Base-by-base conservation (phyloP, 495 filamentous ascomycete genomes). In the Sordaria brevicollis region DNA sequence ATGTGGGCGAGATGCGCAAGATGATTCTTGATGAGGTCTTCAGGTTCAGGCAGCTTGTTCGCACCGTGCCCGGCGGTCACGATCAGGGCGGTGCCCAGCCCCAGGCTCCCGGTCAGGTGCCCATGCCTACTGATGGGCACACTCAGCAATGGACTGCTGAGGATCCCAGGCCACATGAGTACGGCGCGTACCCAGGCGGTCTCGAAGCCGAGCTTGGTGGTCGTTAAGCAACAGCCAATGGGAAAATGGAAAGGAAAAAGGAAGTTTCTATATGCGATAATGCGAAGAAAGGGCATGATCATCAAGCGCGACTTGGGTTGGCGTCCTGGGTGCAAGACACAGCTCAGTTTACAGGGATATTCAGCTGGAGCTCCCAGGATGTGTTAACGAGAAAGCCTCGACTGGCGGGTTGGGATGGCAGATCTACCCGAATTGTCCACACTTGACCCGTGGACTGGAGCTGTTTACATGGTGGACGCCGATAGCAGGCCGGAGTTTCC, bases 21-120 rank as follows among this genome's bases (percentile, higher is more conserved):
- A 97, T 98, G 95, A 99, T 99, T 74, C 85, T 97, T 71, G 90
- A 93, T 29, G 95, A 99, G 78, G 96, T 98, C 10, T 81, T 88
- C 72, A 84, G 88, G 69, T 99, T 99, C 87, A 86, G 95, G 76
- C 76, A 86, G 69, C 74, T 80, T 29, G 95, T 98, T 37, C 86
- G 95, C 35, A 85, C 86, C 38, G 90, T 87, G 71, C 91, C 84
- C 3, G 83, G 83, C 65, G 77, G 75, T 66, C 71, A 71, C 7
- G 71, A 71, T 21, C 68, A 49, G 29, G 70, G 29, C 34, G 75
- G 71, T n/a, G 49, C 19, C 29, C 75, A 79, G 15, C 74, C 77
- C 25, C 76, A 74, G 36, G 77, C 72, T 68, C 75, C 77, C 2
- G 69, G 74, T 35, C 78, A 80, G 73, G 87, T 93, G 54, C 92